phyloP scores from a whole-genome alignment of 192 early-diverging fungal genomes.

The Jimgerdemannia lactiflua region DNA sequence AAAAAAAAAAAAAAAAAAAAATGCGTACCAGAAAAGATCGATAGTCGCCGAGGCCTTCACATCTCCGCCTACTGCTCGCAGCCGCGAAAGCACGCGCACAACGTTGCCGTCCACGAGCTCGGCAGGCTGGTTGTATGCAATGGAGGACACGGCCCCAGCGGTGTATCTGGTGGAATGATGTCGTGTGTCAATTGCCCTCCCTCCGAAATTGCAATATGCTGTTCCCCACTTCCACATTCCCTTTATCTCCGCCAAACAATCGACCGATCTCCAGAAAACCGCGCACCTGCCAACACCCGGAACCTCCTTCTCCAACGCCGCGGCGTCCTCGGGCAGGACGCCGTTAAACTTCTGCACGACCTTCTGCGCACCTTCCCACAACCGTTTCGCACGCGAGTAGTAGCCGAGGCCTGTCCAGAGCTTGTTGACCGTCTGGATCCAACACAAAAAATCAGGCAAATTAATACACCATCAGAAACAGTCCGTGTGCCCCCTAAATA shows the following conservation, averaged over 20 bases:
- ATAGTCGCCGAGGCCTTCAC: constrained; percentile 54
- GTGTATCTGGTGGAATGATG: constrained; percentile 44
- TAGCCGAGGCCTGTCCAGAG: constrained; percentile 80
- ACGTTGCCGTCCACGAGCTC: constrained; percentile 79
- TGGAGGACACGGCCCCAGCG: constrained; percentile 68
- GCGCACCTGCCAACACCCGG: constrained; percentile 55
- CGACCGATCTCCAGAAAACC: background rate
- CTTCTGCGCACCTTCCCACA: constrained; percentile 64
- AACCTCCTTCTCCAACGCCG: constrained; percentile 50
- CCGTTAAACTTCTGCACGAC: constrained; percentile 52
- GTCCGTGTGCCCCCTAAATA: background rate
- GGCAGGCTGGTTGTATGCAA: constrained; percentile 61
- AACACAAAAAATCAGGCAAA: background rate
- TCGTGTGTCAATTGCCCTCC: background rate
- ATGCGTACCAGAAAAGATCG: constrained; percentile 56
- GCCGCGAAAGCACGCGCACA: constrained; percentile 62
- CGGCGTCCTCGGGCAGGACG: constrained; percentile 52
- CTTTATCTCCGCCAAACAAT: background rate
- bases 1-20: too few species aligned
- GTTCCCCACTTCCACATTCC: background rate
- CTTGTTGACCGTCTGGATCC: constrained; percentile 41
- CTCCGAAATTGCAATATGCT: background rate
- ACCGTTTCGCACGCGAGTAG: constrained; percentile 66
- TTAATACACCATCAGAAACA: background rate
- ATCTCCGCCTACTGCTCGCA: constrained; percentile 62